Evolutionary conservation across 306 rosid species (phyloP).

Genomic region (Mucuna pruriens): DNA sequence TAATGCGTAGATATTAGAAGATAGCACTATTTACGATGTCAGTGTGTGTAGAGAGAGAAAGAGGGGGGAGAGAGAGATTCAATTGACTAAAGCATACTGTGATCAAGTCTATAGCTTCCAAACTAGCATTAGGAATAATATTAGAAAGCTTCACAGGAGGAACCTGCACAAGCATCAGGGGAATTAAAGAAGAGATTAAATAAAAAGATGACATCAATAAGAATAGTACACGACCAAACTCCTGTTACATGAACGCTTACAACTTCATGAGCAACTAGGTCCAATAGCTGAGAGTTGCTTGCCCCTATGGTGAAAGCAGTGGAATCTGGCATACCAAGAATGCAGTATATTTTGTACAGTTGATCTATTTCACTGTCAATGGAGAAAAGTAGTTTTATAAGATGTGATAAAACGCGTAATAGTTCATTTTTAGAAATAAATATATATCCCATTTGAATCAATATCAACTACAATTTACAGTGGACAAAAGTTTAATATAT

Average conservation of each 20-base stretch:
- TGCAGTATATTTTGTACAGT: slow-evolving; percentile 71
- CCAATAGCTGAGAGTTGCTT: slow-evolving; percentile 57
- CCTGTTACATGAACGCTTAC: slow-evolving; percentile 50
- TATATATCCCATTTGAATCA: slow-evolving; percentile 13
- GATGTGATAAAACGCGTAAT: slow-evolving; percentile 31
- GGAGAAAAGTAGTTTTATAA: slow-evolving; percentile 36
- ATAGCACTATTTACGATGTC: slow-evolving; percentile 11
- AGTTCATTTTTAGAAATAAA: not conserved
- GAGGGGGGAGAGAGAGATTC: not conserved
- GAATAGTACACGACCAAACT: slow-evolving; percentile 21
- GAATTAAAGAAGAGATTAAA: slow-evolving; percentile 13
- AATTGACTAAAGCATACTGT: slow-evolving; percentile 51
- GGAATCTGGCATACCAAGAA: slow-evolving; percentile 78
- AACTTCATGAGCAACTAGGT: slow-evolving; percentile 59
- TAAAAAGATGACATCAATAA: not conserved
- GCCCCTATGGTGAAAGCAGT: slow-evolving; percentile 61
- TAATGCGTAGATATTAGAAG: slow-evolving; percentile 32
- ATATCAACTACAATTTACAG: slow-evolving; percentile 7
- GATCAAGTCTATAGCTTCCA: slow-evolving; percentile 84
- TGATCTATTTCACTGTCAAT: slow-evolving; percentile 86
- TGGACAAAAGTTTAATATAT: not conserved
- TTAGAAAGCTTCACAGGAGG: slow-evolving; percentile 67
- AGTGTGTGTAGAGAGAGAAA: not conserved
- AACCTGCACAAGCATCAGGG: slow-evolving; percentile 51
- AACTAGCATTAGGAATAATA: slow-evolving; percentile 79